Conservation (phyloP, 2,329 filamentous ascomycete genomes). For the Fusarium torulosum region DNA sequence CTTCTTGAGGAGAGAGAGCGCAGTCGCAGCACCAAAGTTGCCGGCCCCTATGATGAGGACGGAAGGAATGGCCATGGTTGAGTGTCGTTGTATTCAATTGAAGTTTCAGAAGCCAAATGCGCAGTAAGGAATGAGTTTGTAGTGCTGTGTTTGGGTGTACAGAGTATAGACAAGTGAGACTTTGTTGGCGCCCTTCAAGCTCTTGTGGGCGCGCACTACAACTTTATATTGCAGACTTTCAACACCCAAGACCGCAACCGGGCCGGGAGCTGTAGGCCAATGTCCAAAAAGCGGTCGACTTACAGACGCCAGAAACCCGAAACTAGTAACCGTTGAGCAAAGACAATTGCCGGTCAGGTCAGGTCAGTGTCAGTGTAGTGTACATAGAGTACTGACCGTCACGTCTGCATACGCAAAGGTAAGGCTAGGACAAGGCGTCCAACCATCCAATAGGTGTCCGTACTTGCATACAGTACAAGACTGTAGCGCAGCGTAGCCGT, state of each 20-base stretch:
- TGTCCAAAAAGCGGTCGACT: conserved; percentile 45
- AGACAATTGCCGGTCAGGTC: conserved; percentile 29
- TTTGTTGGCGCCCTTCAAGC: conserved; percentile 25
- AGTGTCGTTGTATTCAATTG: conserved; percentile 11
- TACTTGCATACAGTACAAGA: conserved; percentile 13
- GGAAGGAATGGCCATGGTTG: conserved; percentile 36
- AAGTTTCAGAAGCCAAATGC: conserved; percentile 28
- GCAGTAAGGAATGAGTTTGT: conserved; percentile 2
- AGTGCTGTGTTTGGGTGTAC: conserved; percentile 15
- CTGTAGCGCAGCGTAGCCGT: conserved; percentile 16
- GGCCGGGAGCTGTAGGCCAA: conserved; percentile 40
- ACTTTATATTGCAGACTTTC: conserved; percentile 44
- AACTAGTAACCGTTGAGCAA: conserved; percentile 38
- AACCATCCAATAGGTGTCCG: conserved; percentile 11
- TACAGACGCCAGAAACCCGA: conserved; percentile 37
- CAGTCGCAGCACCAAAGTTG: conserved; percentile 60
- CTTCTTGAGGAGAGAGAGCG: conserved; percentile 52
- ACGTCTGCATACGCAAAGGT: conserved; percentile 25
- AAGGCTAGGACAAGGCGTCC: conserved; percentile 38
- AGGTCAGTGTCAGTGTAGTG: conserved; percentile 12
- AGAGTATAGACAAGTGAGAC: conserved; percentile 35
- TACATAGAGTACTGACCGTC: conserved; percentile 34
- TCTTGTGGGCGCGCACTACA: conserved; percentile 28
- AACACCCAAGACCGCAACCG: conserved; percentile 31
- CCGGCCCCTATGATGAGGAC: conserved; percentile 59